A percentile compares a stretch with the other conserved stretches of the same genome.
Conservation (phyloP, 169 alveolate genomes). For the Miamiensis avidus region DNA sequence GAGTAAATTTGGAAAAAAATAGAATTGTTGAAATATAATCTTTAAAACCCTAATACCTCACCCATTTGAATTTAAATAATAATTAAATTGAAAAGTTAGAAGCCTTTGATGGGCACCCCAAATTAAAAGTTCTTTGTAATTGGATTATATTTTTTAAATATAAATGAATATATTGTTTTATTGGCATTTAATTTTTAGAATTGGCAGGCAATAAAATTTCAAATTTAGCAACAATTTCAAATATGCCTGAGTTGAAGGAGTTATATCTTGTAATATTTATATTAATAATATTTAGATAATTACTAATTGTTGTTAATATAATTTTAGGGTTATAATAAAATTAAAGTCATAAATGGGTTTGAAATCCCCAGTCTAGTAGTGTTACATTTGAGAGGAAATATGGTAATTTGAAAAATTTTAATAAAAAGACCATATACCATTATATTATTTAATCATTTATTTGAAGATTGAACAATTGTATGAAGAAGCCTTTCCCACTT, state of each 20-base stretch:
- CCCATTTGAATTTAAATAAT: conserved; percentile 37
- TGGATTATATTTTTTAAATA: too few relatives aligned
- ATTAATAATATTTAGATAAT: too few relatives aligned
- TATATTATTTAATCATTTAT: too few relatives aligned
- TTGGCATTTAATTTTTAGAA: not conserved
- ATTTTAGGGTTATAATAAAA: conserved; percentile 17
- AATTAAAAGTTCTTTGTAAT: conserved; percentile 11
- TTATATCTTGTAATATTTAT: conserved; percentile 11
- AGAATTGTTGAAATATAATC: conserved; percentile 22
- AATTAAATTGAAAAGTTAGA: conserved; percentile 43
- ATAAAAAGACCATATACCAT: too few relatives aligned
- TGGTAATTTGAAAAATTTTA: conserved; percentile 1
- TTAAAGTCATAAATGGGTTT: conserved; percentile 25
- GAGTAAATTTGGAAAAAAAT: conserved; percentile 25
- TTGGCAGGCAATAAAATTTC: conserved; percentile 31
- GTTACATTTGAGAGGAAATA: conserved; percentile 32
- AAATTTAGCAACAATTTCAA: conserved; percentile 6
- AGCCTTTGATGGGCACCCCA: conserved; percentile 40
- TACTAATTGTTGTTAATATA: too few relatives aligned
- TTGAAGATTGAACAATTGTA: conserved; percentile 27
- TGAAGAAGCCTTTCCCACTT: conserved; percentile 42
- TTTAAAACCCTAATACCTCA: conserved; percentile 18
- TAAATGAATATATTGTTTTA: too few relatives aligned
- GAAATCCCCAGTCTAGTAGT: conserved; percentile 19
- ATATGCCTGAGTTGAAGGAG: conserved; percentile 41